These are phyloP conservation scores for Penicillium capsulatum DNA, from an alignment of 2,329 filamentous ascomycete species.

Conservation along the genomic window DNA sequence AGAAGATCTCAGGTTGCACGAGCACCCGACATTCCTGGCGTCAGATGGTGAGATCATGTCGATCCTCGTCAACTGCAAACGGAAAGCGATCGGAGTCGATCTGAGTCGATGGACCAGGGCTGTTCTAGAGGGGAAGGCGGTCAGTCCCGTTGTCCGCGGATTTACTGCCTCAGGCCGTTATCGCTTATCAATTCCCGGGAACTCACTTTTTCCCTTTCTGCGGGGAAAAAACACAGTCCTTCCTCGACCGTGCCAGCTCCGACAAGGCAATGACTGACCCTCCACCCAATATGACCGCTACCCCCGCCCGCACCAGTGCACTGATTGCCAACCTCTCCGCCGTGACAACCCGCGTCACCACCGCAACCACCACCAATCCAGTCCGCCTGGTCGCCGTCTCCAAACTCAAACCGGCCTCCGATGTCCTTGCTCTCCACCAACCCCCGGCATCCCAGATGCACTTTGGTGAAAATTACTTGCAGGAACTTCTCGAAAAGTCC, in stretches of 20 bases:
- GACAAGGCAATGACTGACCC: constrained; percentile 16
- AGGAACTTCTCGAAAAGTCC: constrained; percentile 85
- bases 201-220: background rate
- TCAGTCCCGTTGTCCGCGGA: constrained; percentile 14
- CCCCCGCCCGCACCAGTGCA: constrained; percentile 57
- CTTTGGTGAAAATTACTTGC: constrained; percentile 95
- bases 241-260: no score
- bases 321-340: constrained; percentile 60
- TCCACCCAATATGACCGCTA: constrained; percentile 49
- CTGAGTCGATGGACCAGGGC: background rate
- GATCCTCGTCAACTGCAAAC: constrained; percentile 16
- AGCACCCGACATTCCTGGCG: constrained; percentile 7
- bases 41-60: constrained; percentile 12
- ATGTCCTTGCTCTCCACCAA: constrained; percentile 78
- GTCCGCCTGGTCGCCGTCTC: constrained; percentile 84
- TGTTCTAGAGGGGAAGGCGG: background rate
- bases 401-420: constrained; percentile 89
- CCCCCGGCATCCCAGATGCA: constrained; percentile 60
- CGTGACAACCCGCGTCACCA: constrained; percentile 56
- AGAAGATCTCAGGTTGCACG: background rate
- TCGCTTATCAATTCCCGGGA: background rate
- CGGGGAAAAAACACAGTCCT: background rate
- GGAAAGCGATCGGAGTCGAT: constrained; percentile 8
- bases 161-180: constrained; percentile 16
- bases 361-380: constrained; percentile 40